Evolutionary conservation across 2,329 filamentous ascomycete genomes (phyloP), one percentile per base, ranked within the genome.

Genomic region (Penicillium sp.): DNA sequence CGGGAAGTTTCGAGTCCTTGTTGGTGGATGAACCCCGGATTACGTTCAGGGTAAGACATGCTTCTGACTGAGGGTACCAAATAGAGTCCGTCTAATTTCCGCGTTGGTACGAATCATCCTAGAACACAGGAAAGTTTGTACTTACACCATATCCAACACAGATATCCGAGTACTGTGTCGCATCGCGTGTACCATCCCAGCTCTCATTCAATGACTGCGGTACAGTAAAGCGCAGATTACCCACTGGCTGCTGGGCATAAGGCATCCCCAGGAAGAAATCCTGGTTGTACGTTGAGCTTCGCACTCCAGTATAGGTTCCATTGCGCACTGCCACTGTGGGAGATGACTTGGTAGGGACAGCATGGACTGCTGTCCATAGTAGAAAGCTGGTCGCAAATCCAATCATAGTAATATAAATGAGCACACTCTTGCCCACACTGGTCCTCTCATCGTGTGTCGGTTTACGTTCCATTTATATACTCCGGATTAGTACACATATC

Each of bases 31-130:
- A 60, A 6, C 75, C 74, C 3, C 81, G 74, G 24, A 84, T 69
- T 7, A 85, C 72, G 56, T 83, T 84, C 53, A 84, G 66, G 39
- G 78, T 81, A 4, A 84, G 70, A 53, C 82, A 84, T 57, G 83
- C 77, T 57, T 84, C 81, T 4, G 60, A 64, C 34, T 56, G 57
- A 5, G 58, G 10, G 70, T 61, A 70, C 64, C 53, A 69, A 52
- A 61, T 73, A 54, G 53, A 65, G 43, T 64, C 63, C 7, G 62
- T 56, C 66, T 67, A 28, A 13, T 43, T 34, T 26, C 3, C 4
- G 8, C 6, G 21, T 28, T 34, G 21, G 22, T 35, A 10, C 49
- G 29, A 8, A 9, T 7, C 2, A 29, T 9, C 15, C 31, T 22
- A 19, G 6, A 45, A 17, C 21, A 1, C 5, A 7, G 8, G 12